A percentile compares a stretch with the other conserved stretches of the same genome.
Evolutionary conservation across 1,284 basidiomycete genomes (phyloP).

Genomic region (Naganishia cerealis): DNA sequence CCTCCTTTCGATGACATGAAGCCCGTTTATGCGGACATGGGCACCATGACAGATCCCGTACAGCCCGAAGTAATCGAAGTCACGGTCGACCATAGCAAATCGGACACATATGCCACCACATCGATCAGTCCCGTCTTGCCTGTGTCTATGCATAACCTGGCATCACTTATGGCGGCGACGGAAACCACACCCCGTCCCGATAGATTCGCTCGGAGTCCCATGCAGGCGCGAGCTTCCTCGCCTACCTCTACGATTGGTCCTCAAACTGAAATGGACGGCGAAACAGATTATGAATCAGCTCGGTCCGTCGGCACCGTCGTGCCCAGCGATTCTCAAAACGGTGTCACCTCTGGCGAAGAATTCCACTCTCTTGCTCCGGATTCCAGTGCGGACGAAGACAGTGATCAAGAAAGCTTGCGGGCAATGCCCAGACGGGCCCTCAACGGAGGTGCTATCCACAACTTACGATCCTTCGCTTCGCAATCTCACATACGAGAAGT

Average conservation of each 20-base stretch:
- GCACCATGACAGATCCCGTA: constrained; percentile 46
- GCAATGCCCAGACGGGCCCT: constrained; percentile 53
- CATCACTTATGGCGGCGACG: constrained; percentile 41
- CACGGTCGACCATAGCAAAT: background rate
- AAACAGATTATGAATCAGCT: constrained; percentile 76
- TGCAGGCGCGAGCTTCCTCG: constrained; percentile 35
- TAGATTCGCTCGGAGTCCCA: constrained; percentile 39
- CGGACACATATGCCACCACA: background rate
- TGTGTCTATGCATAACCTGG: constrained; percentile 42
- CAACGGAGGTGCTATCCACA: constrained; percentile 9
- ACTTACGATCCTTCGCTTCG: constrained; percentile 1
- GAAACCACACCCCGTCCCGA: constrained; percentile 41
- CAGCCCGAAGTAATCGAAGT: constrained; percentile 1
- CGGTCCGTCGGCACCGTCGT: constrained; percentile 67
- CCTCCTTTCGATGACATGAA: constrained; percentile 1
- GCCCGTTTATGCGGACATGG: constrained; percentile 37
- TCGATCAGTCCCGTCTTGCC: constrained; percentile 31
- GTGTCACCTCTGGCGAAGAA: constrained; percentile 56
- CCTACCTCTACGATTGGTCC: constrained; percentile 31
- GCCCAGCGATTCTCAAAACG: constrained; percentile 63
- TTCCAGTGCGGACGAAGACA: constrained; percentile 60
- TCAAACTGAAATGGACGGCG: constrained; percentile 44
- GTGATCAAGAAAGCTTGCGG: constrained; percentile 65
- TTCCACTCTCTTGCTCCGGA: constrained; percentile 50
- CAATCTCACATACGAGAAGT: constrained; percentile 34